phyloP scores from a whole-genome alignment of 2,329 filamentous ascomycete genomes.

The Lasiodiplodia theobromae region DNA sequence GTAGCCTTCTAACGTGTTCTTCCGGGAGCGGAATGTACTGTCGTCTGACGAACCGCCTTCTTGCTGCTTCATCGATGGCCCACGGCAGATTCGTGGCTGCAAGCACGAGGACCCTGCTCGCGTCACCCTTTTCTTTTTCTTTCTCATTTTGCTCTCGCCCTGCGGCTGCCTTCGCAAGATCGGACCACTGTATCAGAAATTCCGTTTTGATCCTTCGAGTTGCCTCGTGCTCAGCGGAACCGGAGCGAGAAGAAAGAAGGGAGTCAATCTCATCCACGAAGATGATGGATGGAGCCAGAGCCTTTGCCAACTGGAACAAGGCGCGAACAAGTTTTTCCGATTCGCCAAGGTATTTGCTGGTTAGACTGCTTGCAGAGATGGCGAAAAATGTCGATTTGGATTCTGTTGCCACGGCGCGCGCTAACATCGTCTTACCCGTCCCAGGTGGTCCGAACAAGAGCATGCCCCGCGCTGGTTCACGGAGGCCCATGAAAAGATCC shows the following conservation, averaged over 20 bases:
- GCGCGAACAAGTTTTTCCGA: conserved; percentile 96
- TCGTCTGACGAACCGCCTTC: conserved; percentile 86
- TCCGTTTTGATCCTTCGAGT: conserved; percentile 96
- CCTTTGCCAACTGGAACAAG: conserved; percentile 87
- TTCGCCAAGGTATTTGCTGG: conserved; percentile 94
- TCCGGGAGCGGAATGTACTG: conserved; percentile 97
- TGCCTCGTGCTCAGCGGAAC: conserved; percentile 88
- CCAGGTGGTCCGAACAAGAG: conserved; percentile 94
- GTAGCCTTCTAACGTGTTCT: conserved; percentile 76
- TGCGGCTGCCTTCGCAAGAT: conserved; percentile 88
- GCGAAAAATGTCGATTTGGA: conserved; percentile 96
- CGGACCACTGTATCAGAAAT: conserved; percentile 97
- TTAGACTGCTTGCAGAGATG: conserved; percentile 91
- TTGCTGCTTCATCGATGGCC: conserved; percentile 96
- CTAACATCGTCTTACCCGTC: conserved; percentile 99
- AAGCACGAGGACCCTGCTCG: conserved; percentile 87
- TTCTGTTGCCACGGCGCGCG: conserved; percentile 91
- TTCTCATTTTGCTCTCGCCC: conserved; percentile 74
- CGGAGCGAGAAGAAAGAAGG: conserved; percentile 81
- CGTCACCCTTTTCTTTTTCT: conserved; percentile 77
- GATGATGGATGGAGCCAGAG: conserved; percentile 91
- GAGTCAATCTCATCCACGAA: conserved; percentile 99
- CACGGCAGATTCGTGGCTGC: conserved; percentile 96
- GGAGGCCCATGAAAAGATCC: conserved; percentile 92
- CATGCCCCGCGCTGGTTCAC: conserved; percentile 94